Evolutionary conservation across 371 early-diverging fungal genomes (phyloP).

Genomic region (Pancytospora philotis): DNA sequence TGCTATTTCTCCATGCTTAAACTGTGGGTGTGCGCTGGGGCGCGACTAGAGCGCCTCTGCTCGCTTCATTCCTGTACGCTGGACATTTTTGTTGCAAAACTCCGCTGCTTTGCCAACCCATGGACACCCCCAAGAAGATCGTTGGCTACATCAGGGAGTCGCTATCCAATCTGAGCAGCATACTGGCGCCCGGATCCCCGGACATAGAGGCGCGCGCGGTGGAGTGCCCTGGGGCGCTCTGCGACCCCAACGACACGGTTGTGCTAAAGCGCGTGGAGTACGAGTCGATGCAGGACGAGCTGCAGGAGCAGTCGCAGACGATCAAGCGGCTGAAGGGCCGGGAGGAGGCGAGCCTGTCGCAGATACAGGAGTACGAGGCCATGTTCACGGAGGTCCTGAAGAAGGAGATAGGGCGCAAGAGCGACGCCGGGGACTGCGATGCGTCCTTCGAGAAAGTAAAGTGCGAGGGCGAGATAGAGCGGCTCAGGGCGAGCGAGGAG

Average conservation of each 20-base stretch:
- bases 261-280: slow-evolving; percentile 5
- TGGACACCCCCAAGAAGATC: no score
- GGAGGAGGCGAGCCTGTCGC: slow-evolving; percentile 26
- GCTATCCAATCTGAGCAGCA: no score
- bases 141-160: no score
- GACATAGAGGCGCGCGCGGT: no score
- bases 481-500: slow-evolving; percentile 17
- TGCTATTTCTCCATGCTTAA: no score
- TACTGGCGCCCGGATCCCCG: no score
- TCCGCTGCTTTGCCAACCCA: no score
- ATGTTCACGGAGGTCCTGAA: slow-evolving; percentile 29
- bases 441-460: background rate
- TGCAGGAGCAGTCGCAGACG: slow-evolving; percentile 4
- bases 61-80: no score
- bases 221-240: no score
- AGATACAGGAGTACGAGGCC: slow-evolving; percentile 25
- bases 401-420: slow-evolving; percentile 11
- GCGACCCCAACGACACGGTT: slow-evolving; percentile 3
- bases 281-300: background rate
- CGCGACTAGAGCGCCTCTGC: no score
- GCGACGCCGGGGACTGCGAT: background rate
- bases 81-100: no score
- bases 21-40: no score
- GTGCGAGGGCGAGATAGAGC: slow-evolving; percentile 28
- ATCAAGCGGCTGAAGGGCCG: slow-evolving; percentile 17